Base-by-base conservation (phyloP, 495 filamentous ascomycete genomes). In the Peziza echinospora region DNA sequence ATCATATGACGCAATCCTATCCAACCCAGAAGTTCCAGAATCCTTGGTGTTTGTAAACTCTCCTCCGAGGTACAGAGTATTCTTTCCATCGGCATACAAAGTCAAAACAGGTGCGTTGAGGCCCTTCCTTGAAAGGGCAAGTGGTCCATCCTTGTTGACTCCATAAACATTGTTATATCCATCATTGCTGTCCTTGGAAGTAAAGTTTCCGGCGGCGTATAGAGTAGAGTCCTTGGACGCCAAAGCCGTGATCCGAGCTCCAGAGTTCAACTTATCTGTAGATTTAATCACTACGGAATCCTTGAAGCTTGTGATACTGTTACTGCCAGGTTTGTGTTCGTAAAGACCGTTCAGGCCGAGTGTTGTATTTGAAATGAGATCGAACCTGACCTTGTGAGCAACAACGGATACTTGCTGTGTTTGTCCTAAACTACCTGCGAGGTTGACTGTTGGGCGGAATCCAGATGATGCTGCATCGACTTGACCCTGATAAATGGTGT, bases 171-270 rank as follows among this genome's bases (percentile, higher is more conserved):
- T 85, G 46, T 67, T 65, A 48, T 73, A 70, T 43, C 63, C 65
- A 40, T 63, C 58, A 43, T 1, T 51, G 16, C 51, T 47, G 41
- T 53, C 49, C 9, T 48, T 48, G 16, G 75, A 71, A 3, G 79
- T 79, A 55, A 96, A 94, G 50, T 89, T 89, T 9, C 89, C 89
- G 10, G 71, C 89, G 42, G 84, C 74, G 56, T 76, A 99, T 8
- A 78, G 73, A 2, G 67, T 63, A 39, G 72, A 67, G 26, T 70
- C 70, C 28, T 72, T 60, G 17, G 71, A 66, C 5, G 65, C 66
- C 17, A 99, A 62, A 13, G 71, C 66, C 39, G 68, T 69, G 47
- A 99, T 70, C 1, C 65, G 68, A 17, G 85, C 84, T 43, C 70
- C 67, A 1, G 68, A 55, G 11, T 67, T 62, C 37, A 99, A 71